Evolutionary conservation across 192 early-diverging fungal species (phyloP), one percentile per base, ranked within the genome.

Genomic region (Nowakowskiella sp.): DNA sequence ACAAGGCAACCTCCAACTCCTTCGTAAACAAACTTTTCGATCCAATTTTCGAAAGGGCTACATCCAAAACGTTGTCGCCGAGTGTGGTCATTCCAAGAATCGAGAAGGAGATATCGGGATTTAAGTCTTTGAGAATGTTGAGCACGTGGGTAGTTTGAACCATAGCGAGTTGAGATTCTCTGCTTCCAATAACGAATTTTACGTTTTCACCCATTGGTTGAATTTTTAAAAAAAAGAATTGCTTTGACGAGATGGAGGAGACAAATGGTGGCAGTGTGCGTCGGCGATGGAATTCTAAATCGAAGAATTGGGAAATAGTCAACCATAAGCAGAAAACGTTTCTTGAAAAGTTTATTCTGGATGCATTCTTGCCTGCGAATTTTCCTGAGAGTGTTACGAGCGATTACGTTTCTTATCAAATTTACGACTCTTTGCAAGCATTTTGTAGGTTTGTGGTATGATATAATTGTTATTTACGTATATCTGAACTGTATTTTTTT

Each of bases 21-120:
- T 90, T 91, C 33, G 91, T 92, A 49, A 94, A 94, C 31, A 95
- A 67, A 0, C 85, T 80, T 51, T 91, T 94, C 51, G 87, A 81
- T 31, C 94, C 92, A 53, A 97, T 90, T 65, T 91, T 90, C 61
- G 69, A 83, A 39, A 97, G 72, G 2, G 94, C 82, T 3, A 82
- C 68, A 53, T 90, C 81, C 39, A 88, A 83, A 42, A 89, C 78
- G 57, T 87, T 77, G 71, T 97, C 94, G 13, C 76, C 76, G 19
- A 57, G 65, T 5, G 76, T 76, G 3, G 70, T 71, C 72, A 76
- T 76, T 8, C 76, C 71, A 27, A 49, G 43, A 32, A 77, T 66
- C 10, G n/a, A 2, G 46, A 77, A 72, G 5, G 45, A 28, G 34
- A 58, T 47, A 23, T n/a, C 23, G 0, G 68, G 69, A 47, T 66